Evolutionary conservation across 2,329 filamentous ascomycete genomes (phyloP).

Genomic region (Neocucurbitaria cava): DNA sequence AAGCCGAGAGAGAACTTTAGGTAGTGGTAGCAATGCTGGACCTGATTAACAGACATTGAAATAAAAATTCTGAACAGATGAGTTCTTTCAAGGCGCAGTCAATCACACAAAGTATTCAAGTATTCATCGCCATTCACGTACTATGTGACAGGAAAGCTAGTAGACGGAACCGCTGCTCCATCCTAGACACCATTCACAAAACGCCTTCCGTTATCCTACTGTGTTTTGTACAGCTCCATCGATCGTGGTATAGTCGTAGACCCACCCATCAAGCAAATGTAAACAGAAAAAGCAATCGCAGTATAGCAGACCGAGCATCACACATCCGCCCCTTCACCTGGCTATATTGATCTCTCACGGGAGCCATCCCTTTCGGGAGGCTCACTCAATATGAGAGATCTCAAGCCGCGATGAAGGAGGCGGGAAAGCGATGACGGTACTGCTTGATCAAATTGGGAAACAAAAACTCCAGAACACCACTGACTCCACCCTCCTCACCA

Average conservation of each 20-base stretch:
- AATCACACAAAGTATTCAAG: background rate
- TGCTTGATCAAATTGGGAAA: conserved; percentile 2
- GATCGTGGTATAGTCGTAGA: background rate
- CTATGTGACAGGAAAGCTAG: conserved; percentile 2
- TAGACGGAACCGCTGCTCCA: background rate
- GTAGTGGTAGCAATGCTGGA: background rate
- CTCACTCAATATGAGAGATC: conserved; percentile 23
- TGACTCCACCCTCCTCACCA: background rate
- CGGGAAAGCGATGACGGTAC: background rate
- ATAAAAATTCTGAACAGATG: background rate
- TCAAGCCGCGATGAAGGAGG: conserved; percentile 24
- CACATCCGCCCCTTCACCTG: conserved; percentile 14
- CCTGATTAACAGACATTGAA: background rate
- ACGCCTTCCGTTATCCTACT: conserved; percentile 9
- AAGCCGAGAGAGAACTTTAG: too few relatives aligned
- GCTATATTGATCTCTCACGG: conserved; percentile 25
- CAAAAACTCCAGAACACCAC: conserved; percentile 4
- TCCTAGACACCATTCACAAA: background rate
- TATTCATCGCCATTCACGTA: background rate
- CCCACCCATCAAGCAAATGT: background rate
- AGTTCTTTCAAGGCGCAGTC: background rate
- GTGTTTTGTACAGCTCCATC: conserved; percentile 9
- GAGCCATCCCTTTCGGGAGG: conserved; percentile 24
- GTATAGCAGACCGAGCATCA: background rate
- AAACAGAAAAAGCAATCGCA: background rate